Percentiles rank a stretch among this genome's conserved stretches.
Evolutionary conservation across 1,139 yeast species (phyloP).

Genomic region (Trichomonascaceae sp.): DNA sequence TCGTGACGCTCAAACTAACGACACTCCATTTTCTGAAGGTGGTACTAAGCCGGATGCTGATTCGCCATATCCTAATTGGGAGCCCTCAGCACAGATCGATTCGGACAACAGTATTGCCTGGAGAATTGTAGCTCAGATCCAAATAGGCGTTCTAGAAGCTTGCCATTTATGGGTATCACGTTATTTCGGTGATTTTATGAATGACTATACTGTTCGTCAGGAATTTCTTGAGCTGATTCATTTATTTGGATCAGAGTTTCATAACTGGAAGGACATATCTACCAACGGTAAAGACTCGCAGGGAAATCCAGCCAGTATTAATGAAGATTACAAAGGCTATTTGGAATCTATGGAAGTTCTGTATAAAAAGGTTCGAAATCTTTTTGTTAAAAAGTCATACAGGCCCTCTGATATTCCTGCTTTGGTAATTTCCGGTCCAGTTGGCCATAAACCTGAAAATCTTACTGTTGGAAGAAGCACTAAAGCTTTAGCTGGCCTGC

Average conservation of each 20-base stretch:
- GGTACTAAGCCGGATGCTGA: constrained; percentile 5
- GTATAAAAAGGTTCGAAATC: constrained; percentile 63
- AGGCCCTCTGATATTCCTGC: constrained; percentile 50
- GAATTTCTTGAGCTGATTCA: constrained; percentile 62
- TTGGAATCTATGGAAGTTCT: constrained; percentile 42
- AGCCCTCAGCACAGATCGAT: constrained; percentile 28
- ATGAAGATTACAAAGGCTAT: constrained; percentile 30
- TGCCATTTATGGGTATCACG: constrained; percentile 64
- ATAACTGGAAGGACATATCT: constrained; percentile 49
- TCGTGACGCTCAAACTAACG: constrained; percentile 39
- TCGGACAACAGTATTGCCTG: constrained; percentile 38
- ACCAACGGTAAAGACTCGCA: constrained; percentile 6
- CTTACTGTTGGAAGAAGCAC: constrained; percentile 21
- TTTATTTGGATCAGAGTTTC: constrained; percentile 60
- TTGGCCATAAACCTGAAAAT: constrained; percentile 21
- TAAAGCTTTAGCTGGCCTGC: constrained; percentile 32
- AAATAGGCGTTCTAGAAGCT: constrained; percentile 76
- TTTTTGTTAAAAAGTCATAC: constrained; percentile 72
- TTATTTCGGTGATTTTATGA: constrained; percentile 70
- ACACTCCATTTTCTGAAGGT: constrained; percentile 45
- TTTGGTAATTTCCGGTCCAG: constrained; percentile 22
- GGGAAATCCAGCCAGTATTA: constrained; percentile 25
- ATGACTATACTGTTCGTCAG: constrained; percentile 56
- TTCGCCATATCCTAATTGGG: constrained; percentile 37
- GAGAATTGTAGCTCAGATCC: constrained; percentile 64